Evolutionary conservation across 768 basidiomycete genomes (phyloP).

Genomic region (Lanmaoa pseudosensibilis): DNA sequence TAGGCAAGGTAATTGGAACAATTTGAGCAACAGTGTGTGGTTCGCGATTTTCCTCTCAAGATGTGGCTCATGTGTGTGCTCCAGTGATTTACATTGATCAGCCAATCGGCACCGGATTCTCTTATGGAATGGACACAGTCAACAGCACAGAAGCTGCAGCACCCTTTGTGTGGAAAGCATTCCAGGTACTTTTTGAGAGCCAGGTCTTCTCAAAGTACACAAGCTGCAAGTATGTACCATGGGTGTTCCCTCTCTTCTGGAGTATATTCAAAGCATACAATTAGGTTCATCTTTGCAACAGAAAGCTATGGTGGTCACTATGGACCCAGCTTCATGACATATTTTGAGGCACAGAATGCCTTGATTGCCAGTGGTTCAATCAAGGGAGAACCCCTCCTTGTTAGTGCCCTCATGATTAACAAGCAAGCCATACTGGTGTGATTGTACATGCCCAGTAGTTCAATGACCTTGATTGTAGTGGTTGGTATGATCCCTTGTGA

Average conservation of each 20-base stretch:
- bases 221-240: constrained; percentile 48
- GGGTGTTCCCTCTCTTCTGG: background rate
- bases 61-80: background rate
- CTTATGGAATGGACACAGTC: constrained; percentile 55
- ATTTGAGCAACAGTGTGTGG: constrained; percentile 58
- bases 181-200: constrained; percentile 65
- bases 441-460: too few relatives aligned
- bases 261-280: background rate
- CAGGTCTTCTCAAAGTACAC: constrained; percentile 49
- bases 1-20: constrained; percentile 56
- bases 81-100: constrained; percentile 72
- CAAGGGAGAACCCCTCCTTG: constrained; percentile 49
- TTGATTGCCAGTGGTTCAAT: constrained; percentile 46
- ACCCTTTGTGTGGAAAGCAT: constrained; percentile 57
- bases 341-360: constrained; percentile 61
- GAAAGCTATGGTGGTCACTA: constrained; percentile 73
- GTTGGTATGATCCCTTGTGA: too few relatives aligned
- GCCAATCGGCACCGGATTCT: constrained; percentile 67
- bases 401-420: constrained; percentile 66
- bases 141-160: constrained; percentile 54
- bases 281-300: constrained; percentile 61
- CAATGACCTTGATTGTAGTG: too few relatives aligned
- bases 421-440: constrained; percentile 47
- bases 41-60: background rate
- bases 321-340: constrained; percentile 62